These are phyloP conservation scores for Hibiscus mutabilis DNA, from an alignment of 345 rosid genomes.

Conservation along the genomic window DNA sequence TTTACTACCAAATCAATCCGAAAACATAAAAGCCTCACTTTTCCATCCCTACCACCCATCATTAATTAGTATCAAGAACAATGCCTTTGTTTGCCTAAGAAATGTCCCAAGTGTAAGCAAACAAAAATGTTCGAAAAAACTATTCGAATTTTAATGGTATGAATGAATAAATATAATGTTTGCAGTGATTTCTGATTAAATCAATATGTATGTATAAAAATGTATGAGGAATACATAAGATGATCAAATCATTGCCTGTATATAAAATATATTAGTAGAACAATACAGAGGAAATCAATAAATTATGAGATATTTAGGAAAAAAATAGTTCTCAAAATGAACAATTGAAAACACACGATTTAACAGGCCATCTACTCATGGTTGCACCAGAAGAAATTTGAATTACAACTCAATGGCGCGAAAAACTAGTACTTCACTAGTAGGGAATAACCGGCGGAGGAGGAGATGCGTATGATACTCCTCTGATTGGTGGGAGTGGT, in stretches of 20 bases:
- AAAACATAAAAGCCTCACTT: neutral
- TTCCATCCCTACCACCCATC: neutral
- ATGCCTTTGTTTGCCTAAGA: too few species aligned
- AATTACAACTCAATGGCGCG: conserved; percentile 9
- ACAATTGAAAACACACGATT: neutral
- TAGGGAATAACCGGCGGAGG: conserved; percentile 7
- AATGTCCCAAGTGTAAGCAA: too few species aligned
- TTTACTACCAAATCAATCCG: neutral
- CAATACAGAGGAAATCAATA: neutral
- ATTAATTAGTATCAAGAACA: neutral
- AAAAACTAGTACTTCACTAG: neutral
- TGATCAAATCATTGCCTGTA: neutral
- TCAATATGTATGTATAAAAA: neutral
- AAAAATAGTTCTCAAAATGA: neutral
- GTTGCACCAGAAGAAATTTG: conserved; percentile 4
- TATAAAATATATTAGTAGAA: neutral
- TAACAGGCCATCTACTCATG: neutral
- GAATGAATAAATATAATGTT: too few species aligned
- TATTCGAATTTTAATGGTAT: too few species aligned
- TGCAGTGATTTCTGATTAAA: neutral
- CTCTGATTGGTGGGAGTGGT: conserved; percentile 42
- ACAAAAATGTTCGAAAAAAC: too few species aligned
- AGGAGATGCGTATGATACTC: conserved; percentile 13
- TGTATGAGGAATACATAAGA: neutral
- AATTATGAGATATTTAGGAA: neutral